phyloP scores from a whole-genome alignment of 1,284 basidiomycete genomes.

The Peniophora sp. region DNA sequence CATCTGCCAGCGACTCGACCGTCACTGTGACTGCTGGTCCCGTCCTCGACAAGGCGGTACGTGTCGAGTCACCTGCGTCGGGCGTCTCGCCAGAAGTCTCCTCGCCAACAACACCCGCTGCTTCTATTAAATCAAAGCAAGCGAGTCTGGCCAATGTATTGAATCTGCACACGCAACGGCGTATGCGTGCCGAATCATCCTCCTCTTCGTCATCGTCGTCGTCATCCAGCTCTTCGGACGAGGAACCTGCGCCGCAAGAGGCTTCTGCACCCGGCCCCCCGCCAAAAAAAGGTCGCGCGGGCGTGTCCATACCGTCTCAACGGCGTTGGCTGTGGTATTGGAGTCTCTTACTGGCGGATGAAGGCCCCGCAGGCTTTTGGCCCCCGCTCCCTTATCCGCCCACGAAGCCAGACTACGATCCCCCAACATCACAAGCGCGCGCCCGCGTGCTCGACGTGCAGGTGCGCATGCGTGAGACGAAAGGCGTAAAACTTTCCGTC shows the following conservation, averaged over 20 bases:
- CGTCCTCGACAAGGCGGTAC: background rate
- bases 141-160: conserved; percentile 49
- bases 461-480: conserved; percentile 50
- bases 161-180: conserved; percentile 56
- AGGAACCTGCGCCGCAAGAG: background rate
- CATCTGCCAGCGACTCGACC: too few species aligned
- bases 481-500: conserved; percentile 39
- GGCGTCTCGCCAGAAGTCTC: background rate
- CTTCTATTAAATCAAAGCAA: conserved; percentile 13
- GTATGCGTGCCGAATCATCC: conserved; percentile 45
- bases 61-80: background rate
- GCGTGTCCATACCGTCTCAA: conserved; percentile 72
- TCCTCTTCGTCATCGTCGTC: conserved; percentile 7
- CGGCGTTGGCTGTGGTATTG: conserved; percentile 68
- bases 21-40: too few species aligned
- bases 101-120: background rate
- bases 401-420: conserved; percentile 1
- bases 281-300: conserved; percentile 38
- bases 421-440: conserved; percentile 16
- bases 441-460: conserved; percentile 41
- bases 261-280: background rate
- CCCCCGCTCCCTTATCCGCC: conserved; percentile 12
- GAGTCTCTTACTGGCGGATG: conserved; percentile 53
- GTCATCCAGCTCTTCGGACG: conserved; percentile 1
- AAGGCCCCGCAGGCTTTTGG: conserved; percentile 46